Percentiles rank a stretch among this genome's conserved stretches.
Evolutionary conservation across 805 yeast genomes (phyloP).

Genomic region (Torulaspora indica): DNA sequence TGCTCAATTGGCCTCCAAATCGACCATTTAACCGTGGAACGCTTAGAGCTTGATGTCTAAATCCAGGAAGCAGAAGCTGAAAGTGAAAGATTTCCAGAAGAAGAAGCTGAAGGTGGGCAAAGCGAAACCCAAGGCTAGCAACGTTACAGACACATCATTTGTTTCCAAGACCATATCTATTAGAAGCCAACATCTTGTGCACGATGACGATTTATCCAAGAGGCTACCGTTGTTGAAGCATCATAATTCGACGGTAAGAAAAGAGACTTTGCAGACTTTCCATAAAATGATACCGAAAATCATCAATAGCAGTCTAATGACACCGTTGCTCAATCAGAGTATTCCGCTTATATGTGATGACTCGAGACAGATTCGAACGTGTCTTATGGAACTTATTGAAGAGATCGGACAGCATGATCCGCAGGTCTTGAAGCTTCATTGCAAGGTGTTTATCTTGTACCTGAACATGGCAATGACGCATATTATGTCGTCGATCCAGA

Average conservation of each 20-base stretch:
- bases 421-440: conserved; percentile 56
- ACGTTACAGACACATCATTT: conserved; percentile 83
- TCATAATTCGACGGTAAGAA: conserved; percentile 64
- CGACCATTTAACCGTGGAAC: neutral
- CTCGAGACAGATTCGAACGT: conserved; percentile 58
- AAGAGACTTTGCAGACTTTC: conserved; percentile 58
- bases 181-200: conserved; percentile 30
- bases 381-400: conserved; percentile 45
- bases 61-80: conserved; percentile 37
- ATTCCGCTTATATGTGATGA: conserved; percentile 47
- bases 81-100: conserved; percentile 48
- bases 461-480: conserved; percentile 93
- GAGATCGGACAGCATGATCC: conserved; percentile 48
- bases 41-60: conserved; percentile 34
- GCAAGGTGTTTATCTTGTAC: conserved; percentile 60
- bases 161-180: conserved; percentile 49
- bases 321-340: conserved; percentile 30
- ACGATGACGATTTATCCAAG: conserved; percentile 47
- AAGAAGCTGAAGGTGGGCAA: conserved; percentile 87
- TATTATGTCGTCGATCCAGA: conserved; percentile 67
- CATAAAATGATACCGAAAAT: conserved; percentile 49
- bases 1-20: neutral
- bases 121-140: conserved; percentile 60
- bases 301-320: conserved; percentile 27
- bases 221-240: conserved; percentile 69